Base-by-base conservation (phyloP, 176 grass and related monocot species). In the Areca catechu region DNA sequence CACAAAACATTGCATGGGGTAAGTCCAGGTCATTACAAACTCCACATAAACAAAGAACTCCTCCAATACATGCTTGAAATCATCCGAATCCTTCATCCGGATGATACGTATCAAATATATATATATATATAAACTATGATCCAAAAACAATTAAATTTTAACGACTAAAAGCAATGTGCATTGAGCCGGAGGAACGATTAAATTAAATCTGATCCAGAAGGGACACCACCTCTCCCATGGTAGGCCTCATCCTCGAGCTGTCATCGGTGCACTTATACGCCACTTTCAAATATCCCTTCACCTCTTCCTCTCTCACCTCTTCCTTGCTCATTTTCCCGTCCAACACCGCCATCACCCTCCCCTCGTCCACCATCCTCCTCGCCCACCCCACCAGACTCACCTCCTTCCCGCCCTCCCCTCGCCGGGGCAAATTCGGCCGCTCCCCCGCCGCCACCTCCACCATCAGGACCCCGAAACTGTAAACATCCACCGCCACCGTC, bases 391-490 rank as follows among this genome's bases (percentile, higher is more conserved):
- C 18, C 24, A 85, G 61, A 28, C 67, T 60, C 24, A 97, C 43
- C 63, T 90, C 92, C 47, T 19, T 65, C 3, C 68, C 66, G 1
- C 4, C 48, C 59, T 69, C 12, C 14, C 51, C n/a, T 25, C 50
- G 73, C 21, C 90, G 72, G 0, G 74, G 80, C 86, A 84, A 89
- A 20, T 57, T 97, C n/a, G 92, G 86, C 20, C 86, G 65, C 24
- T 63, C 48, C 3, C 77, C 70, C 0, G 77, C 71, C n/a, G 71
- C 80, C n/a, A 75, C 66, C 63, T 96, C 92, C 2, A 90, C 68
- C 69, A 90, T 28, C 3, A 97, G 56, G 1, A 97, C 75, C 3
- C 86, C 92, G 4, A 85, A 97, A 64, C 86, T 97, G 18, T 97
- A 97, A 4, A 90, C 86, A 22, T 97, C 92, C 0, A 80, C 86